Evolutionary conservation across 2,329 filamentous ascomycete genomes (phyloP), one percentile per base, ranked within the genome.

Genomic region (Apiospora koreana): DNA sequence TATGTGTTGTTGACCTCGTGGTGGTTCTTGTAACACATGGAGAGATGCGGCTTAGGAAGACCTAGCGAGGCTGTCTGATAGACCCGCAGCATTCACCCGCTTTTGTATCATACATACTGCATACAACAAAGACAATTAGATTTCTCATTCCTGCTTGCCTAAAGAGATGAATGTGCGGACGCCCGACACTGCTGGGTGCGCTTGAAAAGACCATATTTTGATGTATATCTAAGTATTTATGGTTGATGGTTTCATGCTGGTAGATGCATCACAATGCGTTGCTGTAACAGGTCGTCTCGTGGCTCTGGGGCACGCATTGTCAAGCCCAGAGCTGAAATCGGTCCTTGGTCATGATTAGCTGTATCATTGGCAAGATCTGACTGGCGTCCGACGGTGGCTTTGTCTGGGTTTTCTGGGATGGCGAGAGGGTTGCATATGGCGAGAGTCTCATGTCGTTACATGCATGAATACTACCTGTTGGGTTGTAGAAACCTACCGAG

Each of bases 31-130:
- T 75, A 74, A 73, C 72, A 31, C 42, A 42, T 67, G 45, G 73
- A 69, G 72, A 74, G 71, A 69, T 74, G 73, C 73, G 72, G 73
- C 73, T 75, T 69, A 68, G 70, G 71, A 72, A 70, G 69, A 74
- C 72, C 68, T 70, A 68, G 71, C 67, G 41, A 45, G 46, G 42
- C 42, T 67, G 42, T 67, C 65, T 28, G 65, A 46, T 46, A 31
- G 42, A 67, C 25, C 42, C 42, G 31, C 54, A 62, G 54, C 64
- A 66, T 41, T n/a, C 58, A 65, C 21, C 58, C 58, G 31, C 72
- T 71, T 74, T 72, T 79, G 77, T 79, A 79, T 69, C 74, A 79
- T 78, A 78, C 71, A 72, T 72, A 73, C 50, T 73, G 73, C 76
- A 75, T 74, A 66, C 64, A 66, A 66, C 64, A 66, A 66, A 42